phyloP scores from a whole-genome alignment of 768 basidiomycete species.

The Phylloporus arenicola region DNA sequence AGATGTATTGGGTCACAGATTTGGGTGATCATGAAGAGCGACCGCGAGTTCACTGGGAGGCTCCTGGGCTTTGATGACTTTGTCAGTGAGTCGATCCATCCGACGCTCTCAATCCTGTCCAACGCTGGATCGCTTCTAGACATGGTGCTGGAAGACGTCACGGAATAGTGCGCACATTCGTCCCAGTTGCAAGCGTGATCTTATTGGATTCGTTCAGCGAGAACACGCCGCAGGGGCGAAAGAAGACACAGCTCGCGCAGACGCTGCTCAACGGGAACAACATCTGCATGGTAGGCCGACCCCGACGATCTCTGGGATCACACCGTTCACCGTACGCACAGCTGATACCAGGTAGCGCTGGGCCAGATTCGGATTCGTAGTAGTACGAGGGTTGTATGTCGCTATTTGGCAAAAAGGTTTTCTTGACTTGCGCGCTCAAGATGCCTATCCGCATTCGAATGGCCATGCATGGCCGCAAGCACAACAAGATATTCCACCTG shows the following conservation, averaged over 20 bases:
- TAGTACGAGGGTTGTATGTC: background rate
- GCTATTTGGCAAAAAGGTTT: no score
- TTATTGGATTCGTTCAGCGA: slow-evolving; percentile 62
- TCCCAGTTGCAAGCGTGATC: background rate
- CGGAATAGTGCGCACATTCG: slow-evolving; percentile 70
- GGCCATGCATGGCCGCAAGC: slow-evolving; percentile 71
- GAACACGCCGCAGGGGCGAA: slow-evolving; percentile 74
- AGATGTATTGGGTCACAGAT: slow-evolving; percentile 95
- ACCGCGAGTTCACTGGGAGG: slow-evolving; percentile 94
- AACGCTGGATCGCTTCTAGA: slow-evolving; percentile 38
- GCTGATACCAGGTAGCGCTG: slow-evolving; percentile 69
- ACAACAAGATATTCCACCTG: slow-evolving; percentile 75
- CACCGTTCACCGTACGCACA: slow-evolving; percentile 18
- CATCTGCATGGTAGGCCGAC: slow-evolving; percentile 82
- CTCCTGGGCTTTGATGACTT: slow-evolving; percentile 97
- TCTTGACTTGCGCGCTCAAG: slow-evolving; percentile 8
- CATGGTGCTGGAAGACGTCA: slow-evolving; percentile 95
- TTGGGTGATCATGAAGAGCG: slow-evolving; percentile 98
- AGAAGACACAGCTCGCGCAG: slow-evolving; percentile 78
- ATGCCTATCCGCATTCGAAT: slow-evolving; percentile 88
- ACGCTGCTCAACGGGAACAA: slow-evolving; percentile 92
- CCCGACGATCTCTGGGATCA: background rate
- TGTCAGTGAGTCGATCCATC: slow-evolving; percentile 73
- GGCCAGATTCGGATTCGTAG: slow-evolving; percentile 41
- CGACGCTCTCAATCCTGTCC: background rate